phyloP scores from a whole-genome alignment of 176 grass and related monocot genomes.

The Neostapfia colusana region DNA sequence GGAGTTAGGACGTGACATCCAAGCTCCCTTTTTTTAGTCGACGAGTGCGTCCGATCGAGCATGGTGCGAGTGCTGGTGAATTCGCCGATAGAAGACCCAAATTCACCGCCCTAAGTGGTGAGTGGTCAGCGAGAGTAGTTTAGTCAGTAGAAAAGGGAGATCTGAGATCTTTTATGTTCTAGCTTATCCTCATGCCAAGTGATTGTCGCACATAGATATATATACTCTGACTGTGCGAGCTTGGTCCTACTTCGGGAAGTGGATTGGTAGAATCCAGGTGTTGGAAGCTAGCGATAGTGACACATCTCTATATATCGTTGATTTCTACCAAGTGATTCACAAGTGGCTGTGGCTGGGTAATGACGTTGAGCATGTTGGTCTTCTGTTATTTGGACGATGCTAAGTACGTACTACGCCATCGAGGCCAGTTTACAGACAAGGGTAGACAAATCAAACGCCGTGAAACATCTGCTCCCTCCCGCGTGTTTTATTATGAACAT shows the following conservation, averaged over 20 bases:
- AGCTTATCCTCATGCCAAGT: conserved; percentile 39
- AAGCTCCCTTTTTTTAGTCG: background rate
- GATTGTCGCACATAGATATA: background rate
- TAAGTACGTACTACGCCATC: too few species aligned
- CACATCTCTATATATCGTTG: background rate
- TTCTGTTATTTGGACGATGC: too few species aligned
- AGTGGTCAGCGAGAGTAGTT: conserved; percentile 23
- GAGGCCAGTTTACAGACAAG: background rate
- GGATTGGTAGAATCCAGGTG: background rate
- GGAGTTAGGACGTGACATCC: conserved; percentile 33
- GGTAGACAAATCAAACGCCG: too few species aligned
- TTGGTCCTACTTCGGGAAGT: conserved; percentile 20
- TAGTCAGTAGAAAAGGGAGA: background rate
- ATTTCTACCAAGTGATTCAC: background rate
- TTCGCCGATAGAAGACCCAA: background rate
- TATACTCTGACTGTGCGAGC: background rate
- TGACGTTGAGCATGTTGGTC: background rate
- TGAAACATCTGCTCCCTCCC: too few species aligned
- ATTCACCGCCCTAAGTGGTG: background rate
- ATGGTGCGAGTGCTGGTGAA: background rate
- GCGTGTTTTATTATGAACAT: too few species aligned
- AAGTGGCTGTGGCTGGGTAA: background rate
- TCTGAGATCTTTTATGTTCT: conserved; percentile 38
- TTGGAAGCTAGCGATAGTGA: background rate
- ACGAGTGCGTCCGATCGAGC: background rate